Evolutionary conservation across 2,329 filamentous ascomycete species (phyloP), one percentile per base, ranked within the genome.

Genomic region (Chaetomiaceae sp.): DNA sequence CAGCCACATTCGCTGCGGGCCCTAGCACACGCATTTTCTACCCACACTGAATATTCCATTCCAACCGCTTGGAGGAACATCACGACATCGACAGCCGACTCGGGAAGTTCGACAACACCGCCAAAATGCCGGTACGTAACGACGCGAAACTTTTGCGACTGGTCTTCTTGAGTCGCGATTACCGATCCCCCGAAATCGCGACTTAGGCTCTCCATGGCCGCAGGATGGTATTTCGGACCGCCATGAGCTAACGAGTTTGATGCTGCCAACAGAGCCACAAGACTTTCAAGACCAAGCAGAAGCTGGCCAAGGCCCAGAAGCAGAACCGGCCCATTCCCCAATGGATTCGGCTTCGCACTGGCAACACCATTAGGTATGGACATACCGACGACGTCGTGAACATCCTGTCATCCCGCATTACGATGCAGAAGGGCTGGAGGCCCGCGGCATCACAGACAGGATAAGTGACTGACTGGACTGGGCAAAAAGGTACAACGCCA

Each of bases 401-500:
- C 4, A 3, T 6, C 14, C n/a, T 6, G 27, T 12, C 7, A 14
- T 7, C 7, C 5, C 29, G 3, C 29, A n/a, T 6, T 14, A 32
- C 29, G 29, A 14, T n/a, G 24, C 27, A 17, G 12, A 4, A 7
- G 9, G 15, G 12, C 29, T 15, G 34, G 10, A 29, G 8, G 9
- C 22, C 22, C 22, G 22, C 9, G 4, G 6, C 19, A 22, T 27
- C 20, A 34, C 15, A 33, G 10, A 26, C 17, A 27, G 7, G 10
- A 24, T 19, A 22, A n/a, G n/a, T n/a, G n/a, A n/a, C n/a, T n/a
- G n/a, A n/a, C n/a, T n/a, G n/a, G n/a, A n/a, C n/a, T n/a, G n/a
- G n/a, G n/a, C n/a, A n/a, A n/a, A n/a, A n/a, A 98, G 93, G 79
- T 98, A 98, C 85, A 98, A 98, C 81, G 90, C 93, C 68, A 98